phyloP scores from a whole-genome alignment of 257 asterid species.

The Nicotiana otophora region DNA sequence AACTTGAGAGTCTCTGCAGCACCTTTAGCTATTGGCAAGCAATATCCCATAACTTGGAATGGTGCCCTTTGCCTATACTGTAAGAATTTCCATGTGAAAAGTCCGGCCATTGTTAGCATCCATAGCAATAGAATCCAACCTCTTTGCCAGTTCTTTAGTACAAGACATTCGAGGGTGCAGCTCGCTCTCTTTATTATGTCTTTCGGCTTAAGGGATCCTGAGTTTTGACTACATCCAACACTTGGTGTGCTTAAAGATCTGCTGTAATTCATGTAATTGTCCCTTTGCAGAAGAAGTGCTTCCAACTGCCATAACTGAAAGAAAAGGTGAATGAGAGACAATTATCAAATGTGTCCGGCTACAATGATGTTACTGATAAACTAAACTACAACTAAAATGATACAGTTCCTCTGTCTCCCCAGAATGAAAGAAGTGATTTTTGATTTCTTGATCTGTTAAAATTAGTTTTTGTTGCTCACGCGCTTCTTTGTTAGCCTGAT shows the following conservation, averaged over 20 bases:
- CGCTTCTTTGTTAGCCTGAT: too few species aligned
- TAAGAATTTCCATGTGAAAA: constrained; percentile 77
- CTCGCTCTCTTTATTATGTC: constrained; percentile 20
- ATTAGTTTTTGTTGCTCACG: too few species aligned
- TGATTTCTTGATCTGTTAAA: accelerated
- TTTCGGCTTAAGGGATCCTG: constrained; percentile 26
- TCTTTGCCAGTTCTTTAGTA: constrained; percentile 80
- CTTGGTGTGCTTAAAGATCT: constrained; percentile 72
- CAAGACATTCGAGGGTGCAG: constrained; percentile 20
- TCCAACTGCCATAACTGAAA: constrained; percentile 93
- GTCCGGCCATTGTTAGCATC: constrained; percentile 51
- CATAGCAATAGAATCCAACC: constrained; percentile 60
- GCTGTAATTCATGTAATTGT: constrained; percentile 82
- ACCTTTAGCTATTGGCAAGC: constrained; percentile 83
- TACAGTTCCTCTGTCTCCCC: too few species aligned
- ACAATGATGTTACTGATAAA: too few species aligned
- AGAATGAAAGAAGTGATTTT: too few species aligned
- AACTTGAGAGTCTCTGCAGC: constrained; percentile 91
- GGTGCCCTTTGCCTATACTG: constrained; percentile 53
- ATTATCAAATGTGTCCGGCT: too few species aligned
- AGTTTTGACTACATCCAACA: constrained; percentile 57
- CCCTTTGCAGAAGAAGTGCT: constrained; percentile 72
- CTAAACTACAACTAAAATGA: too few species aligned
- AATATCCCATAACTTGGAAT: constrained; percentile 71
- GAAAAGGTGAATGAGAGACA: not conserved